Conservation (phyloP, 768 basidiomycete genomes). For the Termitomyces sp. region DNA sequence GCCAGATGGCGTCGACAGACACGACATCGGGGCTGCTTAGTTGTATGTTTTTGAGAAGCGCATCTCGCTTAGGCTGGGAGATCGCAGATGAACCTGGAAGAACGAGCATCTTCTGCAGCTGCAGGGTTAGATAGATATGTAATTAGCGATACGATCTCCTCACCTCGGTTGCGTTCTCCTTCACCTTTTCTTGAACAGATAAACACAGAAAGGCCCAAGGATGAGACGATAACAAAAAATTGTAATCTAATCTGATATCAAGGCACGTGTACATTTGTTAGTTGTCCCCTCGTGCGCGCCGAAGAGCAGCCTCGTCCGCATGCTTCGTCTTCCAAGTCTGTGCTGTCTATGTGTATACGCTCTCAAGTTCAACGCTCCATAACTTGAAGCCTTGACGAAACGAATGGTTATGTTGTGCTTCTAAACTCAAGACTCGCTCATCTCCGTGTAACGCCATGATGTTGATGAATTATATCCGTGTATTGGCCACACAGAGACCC, state of each 20-base stretch:
- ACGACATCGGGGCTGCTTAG: slow-evolving; percentile 45
- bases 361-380: too few species aligned
- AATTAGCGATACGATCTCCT: too few species aligned
- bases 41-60: slow-evolving; percentile 62
- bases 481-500: neutral
- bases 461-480: too few species aligned
- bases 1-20: slow-evolving; percentile 78
- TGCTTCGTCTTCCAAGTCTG: too few species aligned
- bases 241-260: slow-evolving; percentile 16
- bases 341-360: too few species aligned
- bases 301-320: too few species aligned
- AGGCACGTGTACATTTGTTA: neutral
- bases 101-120: slow-evolving; percentile 58
- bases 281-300: too few species aligned
- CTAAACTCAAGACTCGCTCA: neutral
- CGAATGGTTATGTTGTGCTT: neutral
- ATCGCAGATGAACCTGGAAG: slow-evolving; percentile 76
- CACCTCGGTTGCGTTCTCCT: slow-evolving; percentile 2
- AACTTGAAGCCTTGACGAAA: neutral
- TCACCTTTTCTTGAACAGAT: neutral
- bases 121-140: slow-evolving; percentile 1
- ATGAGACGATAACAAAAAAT: slow-evolving; percentile 6
- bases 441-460: neutral
- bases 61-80: slow-evolving; percentile 66
- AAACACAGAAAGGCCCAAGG: neutral